Percentiles rank a stretch among this genome's conserved stretches.
phyloP scores from a whole-genome alignment of 352 stramenopile genomes.

The Phytophthora aleatoria region DNA sequence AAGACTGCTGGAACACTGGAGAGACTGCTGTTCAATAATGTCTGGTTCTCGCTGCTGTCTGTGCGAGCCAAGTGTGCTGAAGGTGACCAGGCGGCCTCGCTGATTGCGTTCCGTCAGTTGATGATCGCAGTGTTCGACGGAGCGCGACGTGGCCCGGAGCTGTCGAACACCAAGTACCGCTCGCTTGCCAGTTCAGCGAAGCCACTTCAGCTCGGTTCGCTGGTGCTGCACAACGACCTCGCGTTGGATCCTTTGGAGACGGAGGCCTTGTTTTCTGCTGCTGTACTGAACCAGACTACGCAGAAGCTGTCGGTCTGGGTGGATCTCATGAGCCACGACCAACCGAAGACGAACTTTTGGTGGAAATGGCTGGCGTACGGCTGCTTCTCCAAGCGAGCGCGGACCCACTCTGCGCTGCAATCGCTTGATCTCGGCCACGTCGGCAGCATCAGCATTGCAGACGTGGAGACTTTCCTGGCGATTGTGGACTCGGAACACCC shows the following conservation, averaged over 20 bases:
- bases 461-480: conserved; percentile 18
- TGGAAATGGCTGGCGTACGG: conserved; percentile 30
- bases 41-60: conserved; percentile 23
- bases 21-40: conserved; percentile 15
- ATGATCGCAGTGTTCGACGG: conserved; percentile 20
- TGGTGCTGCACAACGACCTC: conserved; percentile 5
- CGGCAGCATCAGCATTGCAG: conserved; percentile 4
- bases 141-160: not conserved
- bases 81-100: conserved; percentile 3
- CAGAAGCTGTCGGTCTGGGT: conserved; percentile 12
- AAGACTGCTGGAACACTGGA: conserved; percentile 14
- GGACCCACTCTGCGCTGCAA: conserved; percentile 3
- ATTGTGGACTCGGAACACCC: conserved; percentile 17
- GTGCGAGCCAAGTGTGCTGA: conserved; percentile 6
- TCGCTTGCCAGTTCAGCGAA: not conserved
- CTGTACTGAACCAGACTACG: conserved; percentile 25
- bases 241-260: conserved; percentile 3
- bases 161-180: conserved; percentile 8
- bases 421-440: conserved; percentile 9
- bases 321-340: not conserved
- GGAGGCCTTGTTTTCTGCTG: conserved; percentile 15
- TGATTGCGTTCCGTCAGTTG: conserved; percentile 19
- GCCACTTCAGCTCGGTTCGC: conserved; percentile 11
- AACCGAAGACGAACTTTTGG: not conserved
- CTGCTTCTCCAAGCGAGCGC: conserved; percentile 25